Conservation (phyloP, 192 early-diverging fungal genomes). For the Backusella circina region DNA sequence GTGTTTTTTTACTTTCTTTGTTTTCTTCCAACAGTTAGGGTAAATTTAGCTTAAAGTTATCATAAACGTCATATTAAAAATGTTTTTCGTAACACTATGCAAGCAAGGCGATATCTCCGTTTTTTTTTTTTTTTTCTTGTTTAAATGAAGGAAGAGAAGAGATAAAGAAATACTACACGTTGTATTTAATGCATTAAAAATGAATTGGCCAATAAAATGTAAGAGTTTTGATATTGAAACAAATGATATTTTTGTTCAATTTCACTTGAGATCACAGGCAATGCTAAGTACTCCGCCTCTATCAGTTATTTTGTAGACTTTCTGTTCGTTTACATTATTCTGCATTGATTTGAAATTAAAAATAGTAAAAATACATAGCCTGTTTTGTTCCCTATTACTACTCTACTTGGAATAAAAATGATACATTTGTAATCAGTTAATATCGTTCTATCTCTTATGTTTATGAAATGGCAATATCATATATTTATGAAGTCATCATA, state of each 20-base stretch:
- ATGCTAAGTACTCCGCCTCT: not conserved
- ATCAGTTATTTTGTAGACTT: not conserved
- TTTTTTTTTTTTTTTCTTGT: not conserved
- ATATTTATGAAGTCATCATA: not conserved
- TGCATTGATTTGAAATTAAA: not conserved
- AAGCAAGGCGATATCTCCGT: not conserved
- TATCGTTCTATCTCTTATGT: no score
- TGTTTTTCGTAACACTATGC: not conserved
- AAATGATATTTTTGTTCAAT: not conserved
- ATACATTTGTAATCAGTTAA: not conserved
- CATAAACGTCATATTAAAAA: not conserved
- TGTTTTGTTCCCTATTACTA: not conserved
- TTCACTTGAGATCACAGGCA: not conserved
- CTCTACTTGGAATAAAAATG: not conserved
- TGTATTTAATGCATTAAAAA: not conserved
- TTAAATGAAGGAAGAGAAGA: not conserved
- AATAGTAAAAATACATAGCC: not conserved
- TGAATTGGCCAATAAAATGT: not conserved
- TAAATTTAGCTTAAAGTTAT: not conserved
- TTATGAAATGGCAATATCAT: no score
- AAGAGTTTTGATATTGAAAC: not conserved
- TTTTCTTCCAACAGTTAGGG: not conserved
- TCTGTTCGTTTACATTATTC: not conserved
- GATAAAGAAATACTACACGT: not conserved
- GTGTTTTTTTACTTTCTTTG: not conserved